Evolutionary conservation across 1,284 basidiomycete genomes (phyloP).

Genomic region (Grifola frondosa): DNA sequence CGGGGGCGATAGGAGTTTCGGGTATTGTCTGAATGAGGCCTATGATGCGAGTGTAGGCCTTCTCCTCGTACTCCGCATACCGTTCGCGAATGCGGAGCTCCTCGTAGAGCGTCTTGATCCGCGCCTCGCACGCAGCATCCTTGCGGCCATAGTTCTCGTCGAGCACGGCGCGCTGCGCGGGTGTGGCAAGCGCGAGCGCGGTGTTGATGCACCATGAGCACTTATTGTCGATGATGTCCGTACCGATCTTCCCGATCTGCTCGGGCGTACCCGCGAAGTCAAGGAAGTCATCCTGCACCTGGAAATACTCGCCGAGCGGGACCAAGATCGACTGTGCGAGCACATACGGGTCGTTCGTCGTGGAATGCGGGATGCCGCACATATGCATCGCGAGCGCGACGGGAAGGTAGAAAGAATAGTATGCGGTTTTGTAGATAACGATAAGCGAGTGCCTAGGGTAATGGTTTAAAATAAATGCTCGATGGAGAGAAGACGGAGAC

Average conservation of each 20-base stretch:
- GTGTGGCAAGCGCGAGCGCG: conserved; percentile 64
- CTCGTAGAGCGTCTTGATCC: conserved; percentile 79
- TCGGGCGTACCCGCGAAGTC: conserved; percentile 92
- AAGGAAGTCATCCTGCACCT: conserved; percentile 97
- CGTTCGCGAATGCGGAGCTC: conserved; percentile 68
- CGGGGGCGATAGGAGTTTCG: conserved; percentile 39
- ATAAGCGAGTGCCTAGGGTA: conserved; percentile 81
- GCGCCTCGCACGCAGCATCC: conserved; percentile 56
- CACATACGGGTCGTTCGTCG: conserved; percentile 65
- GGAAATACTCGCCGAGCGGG: conserved; percentile 97
- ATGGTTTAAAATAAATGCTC: not conserved
- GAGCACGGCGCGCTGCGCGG: conserved; percentile 56
- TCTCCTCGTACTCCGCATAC: conserved; percentile 81
- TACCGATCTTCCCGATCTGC: conserved; percentile 95
- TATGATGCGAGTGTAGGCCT: conserved; percentile 67
- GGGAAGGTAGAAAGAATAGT: conserved; percentile 98
- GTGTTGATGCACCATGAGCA: conserved; percentile 97
- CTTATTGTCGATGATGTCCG: conserved; percentile 99
- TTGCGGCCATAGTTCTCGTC: conserved; percentile 91
- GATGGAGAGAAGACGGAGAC: conserved; percentile 18
- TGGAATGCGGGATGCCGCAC: conserved; percentile 59
- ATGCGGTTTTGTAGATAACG: conserved; percentile 97
- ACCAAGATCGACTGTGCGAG: conserved; percentile 84
- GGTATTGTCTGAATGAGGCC: conserved; percentile 70
- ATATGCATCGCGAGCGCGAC: conserved; percentile 92